A percentile compares a stretch with the other conserved stretches of the same genome.
phyloP scores from a whole-genome alignment of 106 monocot genomes.

The Cymbidium sinense region DNA sequence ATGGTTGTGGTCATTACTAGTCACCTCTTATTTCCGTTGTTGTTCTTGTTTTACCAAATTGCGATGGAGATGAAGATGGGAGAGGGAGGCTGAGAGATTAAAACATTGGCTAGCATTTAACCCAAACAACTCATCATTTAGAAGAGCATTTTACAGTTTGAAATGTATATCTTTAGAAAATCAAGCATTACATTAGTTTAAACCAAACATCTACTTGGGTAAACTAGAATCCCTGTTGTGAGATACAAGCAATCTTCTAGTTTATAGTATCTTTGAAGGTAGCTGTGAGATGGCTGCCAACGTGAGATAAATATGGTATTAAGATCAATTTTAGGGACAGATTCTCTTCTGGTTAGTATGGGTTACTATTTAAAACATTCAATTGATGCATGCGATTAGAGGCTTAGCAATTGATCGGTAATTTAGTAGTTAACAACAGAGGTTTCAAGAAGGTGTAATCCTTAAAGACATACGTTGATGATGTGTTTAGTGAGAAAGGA shows the following conservation, averaged over 20 bases:
- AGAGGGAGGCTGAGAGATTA: too few species aligned
- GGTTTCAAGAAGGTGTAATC: background rate
- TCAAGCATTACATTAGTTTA: too few species aligned
- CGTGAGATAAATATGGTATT: background rate
- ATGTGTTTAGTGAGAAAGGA: background rate
- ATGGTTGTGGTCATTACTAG: too few species aligned
- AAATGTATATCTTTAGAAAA: too few species aligned
- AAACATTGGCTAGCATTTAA: too few species aligned
- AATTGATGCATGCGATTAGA: background rate
- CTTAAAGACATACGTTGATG: background rate
- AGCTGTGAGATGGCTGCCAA: background rate
- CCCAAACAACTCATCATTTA: too few species aligned
- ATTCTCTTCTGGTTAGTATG: background rate
- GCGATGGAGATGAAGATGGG: too few species aligned
- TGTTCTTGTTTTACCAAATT: too few species aligned
- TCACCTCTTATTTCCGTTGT: too few species aligned
- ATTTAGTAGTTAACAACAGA: background rate
- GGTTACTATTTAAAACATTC: background rate
- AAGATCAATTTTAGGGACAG: background rate
- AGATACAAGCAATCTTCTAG: background rate
- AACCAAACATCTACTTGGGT: too few species aligned
- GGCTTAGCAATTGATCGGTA: background rate
- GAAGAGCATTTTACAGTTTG: too few species aligned
- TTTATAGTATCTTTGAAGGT: background rate
- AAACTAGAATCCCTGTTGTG: too few species aligned